phyloP scores from a whole-genome alignment of 208 protist species.

The Angomonas deanei region DNA sequence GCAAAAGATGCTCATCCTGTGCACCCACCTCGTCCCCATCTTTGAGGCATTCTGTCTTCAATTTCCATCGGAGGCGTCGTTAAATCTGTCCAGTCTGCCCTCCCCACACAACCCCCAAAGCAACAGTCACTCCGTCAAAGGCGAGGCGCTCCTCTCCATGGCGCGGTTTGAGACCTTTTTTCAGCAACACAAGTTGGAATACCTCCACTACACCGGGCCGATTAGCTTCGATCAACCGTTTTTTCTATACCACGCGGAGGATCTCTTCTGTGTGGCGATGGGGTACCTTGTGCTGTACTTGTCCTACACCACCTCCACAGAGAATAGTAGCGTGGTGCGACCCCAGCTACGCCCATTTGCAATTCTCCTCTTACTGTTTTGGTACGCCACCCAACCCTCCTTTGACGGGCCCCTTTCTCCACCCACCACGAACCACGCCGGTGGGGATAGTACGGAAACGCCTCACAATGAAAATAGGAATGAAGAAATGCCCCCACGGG shows the following conservation, averaged over 20 bases:
- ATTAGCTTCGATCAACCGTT: neutral
- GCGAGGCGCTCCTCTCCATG: too few relatives aligned
- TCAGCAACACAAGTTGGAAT: neutral
- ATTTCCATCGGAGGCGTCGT: too few relatives aligned
- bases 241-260: neutral
- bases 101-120: neutral
- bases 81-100: neutral
- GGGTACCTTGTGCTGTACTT: neutral
- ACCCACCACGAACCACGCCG: neutral
- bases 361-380: neutral
- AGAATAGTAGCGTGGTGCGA: neutral
- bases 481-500: too few relatives aligned
- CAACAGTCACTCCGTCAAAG: too few relatives aligned
- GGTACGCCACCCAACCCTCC: neutral
- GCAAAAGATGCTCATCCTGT: too few relatives aligned
- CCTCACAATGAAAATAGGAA: neutral
- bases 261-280: neutral
- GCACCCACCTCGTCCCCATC: too few relatives aligned
- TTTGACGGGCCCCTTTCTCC: neutral
- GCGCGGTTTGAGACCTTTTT: neutral
- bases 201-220: neutral
- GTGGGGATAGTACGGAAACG: neutral
- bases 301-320: neutral
- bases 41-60: too few relatives aligned
- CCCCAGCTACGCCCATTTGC: neutral